Evolutionary conservation across 2,329 filamentous ascomycete species (phyloP).

Genomic region (Cryphonectria parasitica): DNA sequence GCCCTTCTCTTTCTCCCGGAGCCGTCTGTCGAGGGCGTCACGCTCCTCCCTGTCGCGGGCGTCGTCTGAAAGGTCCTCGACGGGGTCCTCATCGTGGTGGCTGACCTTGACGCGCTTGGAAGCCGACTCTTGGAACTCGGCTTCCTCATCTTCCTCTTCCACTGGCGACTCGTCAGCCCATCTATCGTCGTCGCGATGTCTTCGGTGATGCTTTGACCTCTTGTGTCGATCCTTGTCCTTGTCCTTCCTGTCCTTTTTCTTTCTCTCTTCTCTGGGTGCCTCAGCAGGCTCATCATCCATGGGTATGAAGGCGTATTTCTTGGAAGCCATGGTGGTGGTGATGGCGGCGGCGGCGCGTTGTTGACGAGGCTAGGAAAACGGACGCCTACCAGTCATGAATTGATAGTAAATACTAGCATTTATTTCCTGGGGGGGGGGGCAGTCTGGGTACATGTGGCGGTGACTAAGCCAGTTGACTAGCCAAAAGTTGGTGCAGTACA

Average conservation of each 20-base stretch:
- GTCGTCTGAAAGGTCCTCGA: conserved; percentile 62
- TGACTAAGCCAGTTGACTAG: not conserved
- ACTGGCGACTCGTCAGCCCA: conserved; percentile 79
- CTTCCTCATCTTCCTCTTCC: conserved; percentile 51
- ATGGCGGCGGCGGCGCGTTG: no score
- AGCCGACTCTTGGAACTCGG: conserved; percentile 69
- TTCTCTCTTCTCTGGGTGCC: conserved; percentile 47
- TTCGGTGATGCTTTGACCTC: conserved; percentile 32
- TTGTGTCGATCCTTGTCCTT: conserved; percentile 50
- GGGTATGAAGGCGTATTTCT: conserved; percentile 68
- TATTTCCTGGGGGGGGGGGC: not conserved
- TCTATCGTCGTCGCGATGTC: conserved; percentile 64
- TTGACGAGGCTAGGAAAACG: not conserved
- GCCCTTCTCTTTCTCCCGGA: conserved; percentile 72
- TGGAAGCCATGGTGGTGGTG: conserved; percentile 41
- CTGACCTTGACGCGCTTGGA: conserved; percentile 70
- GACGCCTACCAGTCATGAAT: not conserved
- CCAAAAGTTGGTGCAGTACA: not conserved
- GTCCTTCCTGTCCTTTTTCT: conserved; percentile 48
- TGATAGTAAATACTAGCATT: not conserved
- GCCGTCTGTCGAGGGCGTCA: conserved; percentile 77
- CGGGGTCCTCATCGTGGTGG: conserved; percentile 56
- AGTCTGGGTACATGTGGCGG: not conserved
- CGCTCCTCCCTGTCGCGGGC: conserved; percentile 73
- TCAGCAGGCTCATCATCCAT: conserved; percentile 69